Evolutionary conservation across 2,329 filamentous ascomycete genomes (phyloP).

Genomic region (Mycosphaerella sp.): DNA sequence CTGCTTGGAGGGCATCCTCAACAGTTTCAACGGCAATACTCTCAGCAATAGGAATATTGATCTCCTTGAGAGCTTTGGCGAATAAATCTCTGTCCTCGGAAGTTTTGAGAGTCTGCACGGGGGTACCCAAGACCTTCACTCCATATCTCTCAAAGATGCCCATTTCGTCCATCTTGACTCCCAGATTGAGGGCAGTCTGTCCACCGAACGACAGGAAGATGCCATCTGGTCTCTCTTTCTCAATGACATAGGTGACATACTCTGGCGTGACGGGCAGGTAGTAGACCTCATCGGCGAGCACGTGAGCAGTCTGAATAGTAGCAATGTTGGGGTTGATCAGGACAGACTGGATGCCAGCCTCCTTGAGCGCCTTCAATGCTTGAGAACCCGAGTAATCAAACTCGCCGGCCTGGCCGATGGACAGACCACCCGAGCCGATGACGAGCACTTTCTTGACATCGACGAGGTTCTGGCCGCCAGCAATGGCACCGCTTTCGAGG

Average conservation of each 20-base stretch:
- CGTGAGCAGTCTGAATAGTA: constrained; percentile 95
- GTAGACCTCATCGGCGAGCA: constrained; percentile 94
- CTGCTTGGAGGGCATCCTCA: constrained; percentile 85
- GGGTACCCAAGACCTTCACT: constrained; percentile 92
- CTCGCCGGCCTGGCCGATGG: constrained; percentile 95
- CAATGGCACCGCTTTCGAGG: constrained; percentile 79
- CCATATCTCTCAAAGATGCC: constrained; percentile 93
- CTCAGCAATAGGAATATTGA: constrained; percentile 94
- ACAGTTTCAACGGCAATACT: constrained; percentile 88
- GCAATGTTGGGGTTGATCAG: constrained; percentile 98
- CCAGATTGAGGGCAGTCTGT: constrained; percentile 92
- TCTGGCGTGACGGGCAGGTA: constrained; percentile 96
- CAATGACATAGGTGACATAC: constrained; percentile 96
- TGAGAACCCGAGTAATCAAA: constrained; percentile 98
- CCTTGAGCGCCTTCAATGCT: constrained; percentile 93
- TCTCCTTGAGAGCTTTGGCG: constrained; percentile 90
- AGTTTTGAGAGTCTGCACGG: constrained; percentile 86
- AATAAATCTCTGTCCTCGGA: constrained; percentile 96
- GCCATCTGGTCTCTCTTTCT: constrained; percentile 90
- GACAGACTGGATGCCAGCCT: constrained; percentile 84
- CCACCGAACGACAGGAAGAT: constrained; percentile 97
- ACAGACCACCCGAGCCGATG: constrained; percentile 89
- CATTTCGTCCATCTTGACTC: constrained; percentile 94
- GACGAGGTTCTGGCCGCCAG: constrained; percentile 67
- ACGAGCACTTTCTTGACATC: constrained; percentile 96